These are phyloP conservation scores for Sclerotinia trifoliorum DNA, from an alignment of 2,329 filamentous ascomycete species.

Conservation along the genomic window DNA sequence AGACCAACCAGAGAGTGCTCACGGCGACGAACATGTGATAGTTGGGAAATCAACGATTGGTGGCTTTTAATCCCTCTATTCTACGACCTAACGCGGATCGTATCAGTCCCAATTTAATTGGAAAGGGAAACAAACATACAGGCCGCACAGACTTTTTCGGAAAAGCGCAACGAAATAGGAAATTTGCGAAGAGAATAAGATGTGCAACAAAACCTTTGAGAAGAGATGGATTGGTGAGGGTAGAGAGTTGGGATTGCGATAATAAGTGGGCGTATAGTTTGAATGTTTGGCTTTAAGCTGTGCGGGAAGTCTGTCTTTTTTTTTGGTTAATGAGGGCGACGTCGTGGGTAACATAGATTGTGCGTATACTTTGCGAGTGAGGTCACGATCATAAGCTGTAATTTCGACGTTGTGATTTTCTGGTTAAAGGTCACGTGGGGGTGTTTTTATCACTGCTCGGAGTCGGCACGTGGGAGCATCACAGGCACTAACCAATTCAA, in stretches of 20 bases:
- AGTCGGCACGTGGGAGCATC: background rate
- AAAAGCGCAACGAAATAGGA: slow-evolving; percentile 9
- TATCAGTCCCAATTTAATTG: background rate
- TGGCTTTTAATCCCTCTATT: background rate
- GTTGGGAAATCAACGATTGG: background rate
- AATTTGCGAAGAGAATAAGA: slow-evolving; percentile 13
- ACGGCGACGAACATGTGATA: background rate
- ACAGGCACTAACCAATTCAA: background rate
- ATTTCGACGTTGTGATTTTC: no score
- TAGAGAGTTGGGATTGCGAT: background rate
- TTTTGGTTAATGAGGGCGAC: no score
- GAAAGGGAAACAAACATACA: slow-evolving; percentile 13
- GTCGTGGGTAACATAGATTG: no score
- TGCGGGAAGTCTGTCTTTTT: background rate
- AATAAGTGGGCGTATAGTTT: background rate
- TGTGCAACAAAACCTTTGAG: slow-evolving; percentile 9
- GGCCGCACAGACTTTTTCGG: background rate
- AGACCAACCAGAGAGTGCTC: background rate
- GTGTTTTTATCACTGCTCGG: background rate
- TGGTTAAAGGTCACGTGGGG: no score
- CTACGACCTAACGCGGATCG: background rate
- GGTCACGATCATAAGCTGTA: background rate
- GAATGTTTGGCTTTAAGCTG: background rate
- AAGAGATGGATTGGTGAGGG: background rate
- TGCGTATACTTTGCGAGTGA: no score